Base-by-base conservation (phyloP, 306 rosid genomes). In the Prunus salicina region DNA sequence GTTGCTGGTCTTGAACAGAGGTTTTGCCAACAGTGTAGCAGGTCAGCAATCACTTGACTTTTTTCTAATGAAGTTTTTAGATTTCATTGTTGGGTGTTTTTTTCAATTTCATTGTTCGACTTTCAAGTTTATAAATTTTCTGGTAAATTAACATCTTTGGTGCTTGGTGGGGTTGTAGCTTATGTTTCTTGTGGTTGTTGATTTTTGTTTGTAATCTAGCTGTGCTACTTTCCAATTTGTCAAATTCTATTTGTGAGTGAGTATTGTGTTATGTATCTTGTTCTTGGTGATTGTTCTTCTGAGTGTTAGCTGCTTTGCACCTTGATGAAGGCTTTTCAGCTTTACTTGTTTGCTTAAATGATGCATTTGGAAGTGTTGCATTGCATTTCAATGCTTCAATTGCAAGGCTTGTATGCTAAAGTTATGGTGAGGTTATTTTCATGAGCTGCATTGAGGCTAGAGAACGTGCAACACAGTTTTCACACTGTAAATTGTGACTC, bases 11-110 rank as follows among this genome's bases (percentile, higher is more conserved):
- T 89, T 18, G 87, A 90, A 67, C 97, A 95, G 78, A 84, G 98
- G 86, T 95, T 95, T 89, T 95, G 98, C 77, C 98, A 92, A 75
- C 98, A 95, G 91, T 95, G 98, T 75, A 92, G 98, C 92, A 90
- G 98, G 84, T 84, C 69, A 38, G 69, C 64, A 34, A 20, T 7
- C 19, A 28, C 64, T 49, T 47, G 16, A 10, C 14, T 51, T 43
- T 58, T 75, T 66, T 46, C 43, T 38, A 38, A 15, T 22, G 10
- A 27, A 12, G 8, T 0, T 70, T 52, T 1, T 38, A 12, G 14
- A 56, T 56, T 20, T 61, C 46, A 28, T 67, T 43, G 56, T 27
- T 63, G 2, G 47, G 7, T 32, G 5, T 56, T 11, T 15, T 58
- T 58, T 25, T 2, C 11, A 30, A 43, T 63, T 30, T 63, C 22